Evolutionary conservation across 1,284 basidiomycete genomes (phyloP), one percentile per base, ranked within the genome.

Genomic region (Laetiporus sulphureus): DNA sequence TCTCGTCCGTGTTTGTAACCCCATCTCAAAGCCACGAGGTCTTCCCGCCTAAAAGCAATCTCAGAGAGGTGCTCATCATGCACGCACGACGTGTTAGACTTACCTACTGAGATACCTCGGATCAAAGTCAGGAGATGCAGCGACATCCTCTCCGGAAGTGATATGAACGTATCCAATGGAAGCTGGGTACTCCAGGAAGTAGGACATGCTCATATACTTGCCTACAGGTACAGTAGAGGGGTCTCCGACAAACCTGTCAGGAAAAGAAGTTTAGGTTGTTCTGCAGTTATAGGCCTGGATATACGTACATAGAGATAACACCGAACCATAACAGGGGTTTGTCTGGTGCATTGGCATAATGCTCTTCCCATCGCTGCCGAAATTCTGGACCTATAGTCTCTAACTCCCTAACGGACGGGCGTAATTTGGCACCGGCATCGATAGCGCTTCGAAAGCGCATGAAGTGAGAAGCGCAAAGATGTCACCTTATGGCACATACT

Each of bases 381-480:
- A 77, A 77, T 4, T 59, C 64, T 2, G 69, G 61, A 0, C 72
- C 72, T 12, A 77, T 54, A 15, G 57, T 56, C 25, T 64, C 56
- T 18, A 76, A 56, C 22, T 78, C 74, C n/a, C 62, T 55, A 6
- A 51, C 44, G 5, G 52, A 61, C 1, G 75, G 75, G 10, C 76
- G 67, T 7, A 73, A 48, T 52, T 77, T 77, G 48, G 71, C 60
- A 1, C 69, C 73, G 5, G 64, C 63, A 38, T 76, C 72, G 30
- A 66, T 44, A 4, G 57, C 60, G 39, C 73, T 76, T 18, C 32
- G 11, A 32, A n/a, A 13, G 11, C 27, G 18, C 21, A 31, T 5
- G 34, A 16, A 20, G 19, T 8, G 5, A 19, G 18, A 21, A 35
- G 5, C 12, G 2, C 11, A 25, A 22, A 44, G 21, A 31, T 10